Percentiles rank a stretch among this genome's conserved stretches.
phyloP scores from a whole-genome alignment of 345 rosid species.

The Pistacia vera region DNA sequence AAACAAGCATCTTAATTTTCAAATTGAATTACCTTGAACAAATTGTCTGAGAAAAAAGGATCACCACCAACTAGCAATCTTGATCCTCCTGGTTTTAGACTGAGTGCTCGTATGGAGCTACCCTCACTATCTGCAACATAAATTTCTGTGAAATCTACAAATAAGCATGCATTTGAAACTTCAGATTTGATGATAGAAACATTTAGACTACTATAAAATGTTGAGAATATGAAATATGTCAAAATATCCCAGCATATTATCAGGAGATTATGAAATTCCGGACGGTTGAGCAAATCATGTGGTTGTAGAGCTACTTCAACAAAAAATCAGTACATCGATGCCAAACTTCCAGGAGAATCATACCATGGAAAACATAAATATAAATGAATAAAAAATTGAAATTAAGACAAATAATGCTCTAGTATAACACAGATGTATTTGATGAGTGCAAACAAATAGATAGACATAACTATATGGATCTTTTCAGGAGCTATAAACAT shows the following conservation, averaged over 20 bases:
- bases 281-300: slow-evolving; percentile 96
- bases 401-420: not conserved
- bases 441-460: not conserved
- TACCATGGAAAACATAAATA: not conserved
- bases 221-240: slow-evolving; percentile 5
- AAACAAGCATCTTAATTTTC: not conserved
- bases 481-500: not conserved
- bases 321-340: slow-evolving; percentile 8
- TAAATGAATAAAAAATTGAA: not conserved
- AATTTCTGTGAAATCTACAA: slow-evolving; percentile 61
- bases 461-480: not conserved
- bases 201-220: not conserved
- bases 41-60: slow-evolving; percentile 75
- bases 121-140: slow-evolving; percentile 96
- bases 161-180: slow-evolving; percentile 18
- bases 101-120: slow-evolving; percentile 87
- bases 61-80: slow-evolving; percentile 90
- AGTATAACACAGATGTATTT: not conserved
- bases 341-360: no score
- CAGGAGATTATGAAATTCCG: slow-evolving; percentile 75
- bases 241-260: slow-evolving; percentile 37
- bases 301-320: slow-evolving; percentile 59
- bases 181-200: not conserved
- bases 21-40: slow-evolving; percentile 64
- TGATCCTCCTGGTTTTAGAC: slow-evolving; percentile 85